phyloP scores from a whole-genome alignment of 225 moss, liverwort and hornwort genomes.

The Pseudisothecium myosuroides region DNA sequence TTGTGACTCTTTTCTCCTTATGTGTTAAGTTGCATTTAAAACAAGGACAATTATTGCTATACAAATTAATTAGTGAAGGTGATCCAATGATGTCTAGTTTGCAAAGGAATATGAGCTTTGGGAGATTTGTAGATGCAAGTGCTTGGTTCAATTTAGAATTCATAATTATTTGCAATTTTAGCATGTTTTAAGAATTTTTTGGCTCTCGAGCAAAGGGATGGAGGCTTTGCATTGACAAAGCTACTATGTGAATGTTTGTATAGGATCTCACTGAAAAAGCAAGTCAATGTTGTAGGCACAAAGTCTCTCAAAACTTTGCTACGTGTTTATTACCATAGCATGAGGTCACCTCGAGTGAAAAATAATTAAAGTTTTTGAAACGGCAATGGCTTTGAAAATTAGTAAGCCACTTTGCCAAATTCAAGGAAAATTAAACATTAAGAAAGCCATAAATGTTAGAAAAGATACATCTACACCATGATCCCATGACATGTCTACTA shows the following conservation, averaged over 20 bases:
- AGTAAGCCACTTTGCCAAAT: background rate
- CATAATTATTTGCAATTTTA: too few species aligned
- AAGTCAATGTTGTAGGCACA: background rate
- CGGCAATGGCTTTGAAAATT: background rate
- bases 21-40: background rate
- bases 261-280: background rate
- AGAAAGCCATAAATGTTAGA: background rate
- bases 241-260: background rate
- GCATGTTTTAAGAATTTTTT: background rate
- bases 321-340: background rate
- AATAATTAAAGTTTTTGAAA: background rate
- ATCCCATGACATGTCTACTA: background rate
- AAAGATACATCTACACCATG: background rate
- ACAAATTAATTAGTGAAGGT: background rate
- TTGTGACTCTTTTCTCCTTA: background rate
- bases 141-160: background rate
- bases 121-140: background rate
- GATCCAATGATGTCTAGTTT: background rate
- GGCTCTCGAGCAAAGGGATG: background rate
- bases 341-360: fast-evolving
- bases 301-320: background rate
- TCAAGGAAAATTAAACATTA: background rate
- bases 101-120: background rate
- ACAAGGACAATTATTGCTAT: background rate
- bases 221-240: background rate